phyloP scores from a whole-genome alignment of 2,329 filamentous ascomycete species.

The Bretziella fagacearum region DNA sequence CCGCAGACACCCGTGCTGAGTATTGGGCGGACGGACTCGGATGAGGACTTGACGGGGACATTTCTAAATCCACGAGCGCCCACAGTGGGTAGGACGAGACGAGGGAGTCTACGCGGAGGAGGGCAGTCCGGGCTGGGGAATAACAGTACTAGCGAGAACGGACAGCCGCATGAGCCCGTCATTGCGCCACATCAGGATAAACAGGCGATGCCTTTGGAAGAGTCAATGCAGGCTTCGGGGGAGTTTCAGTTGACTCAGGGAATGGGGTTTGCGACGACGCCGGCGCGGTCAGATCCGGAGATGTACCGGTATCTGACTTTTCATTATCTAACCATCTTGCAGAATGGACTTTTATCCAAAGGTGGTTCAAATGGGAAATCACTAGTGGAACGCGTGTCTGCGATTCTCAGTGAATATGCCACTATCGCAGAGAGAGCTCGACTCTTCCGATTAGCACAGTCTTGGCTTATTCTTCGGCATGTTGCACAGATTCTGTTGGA shows the following conservation, averaged over 20 bases:
- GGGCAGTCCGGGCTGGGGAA: not conserved
- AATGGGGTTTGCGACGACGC: slow-evolving; percentile 43
- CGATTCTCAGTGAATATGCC: slow-evolving; percentile 40
- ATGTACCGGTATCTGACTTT: slow-evolving; percentile 39
- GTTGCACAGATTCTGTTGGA: slow-evolving; percentile 36
- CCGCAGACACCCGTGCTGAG: slow-evolving; percentile 34
- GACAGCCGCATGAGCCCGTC: slow-evolving; percentile 16
- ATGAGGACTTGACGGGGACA: slow-evolving; percentile 44
- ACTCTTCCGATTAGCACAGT: slow-evolving; percentile 44
- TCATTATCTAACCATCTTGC: slow-evolving; percentile 38
- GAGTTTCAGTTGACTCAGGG: slow-evolving; percentile 42
- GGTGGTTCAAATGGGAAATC: slow-evolving; percentile 17
- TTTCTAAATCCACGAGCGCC: slow-evolving; percentile 27
- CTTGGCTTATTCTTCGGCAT: slow-evolving; percentile 44
- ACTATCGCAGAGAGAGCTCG: slow-evolving; percentile 38
- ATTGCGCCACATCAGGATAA: slow-evolving; percentile 26
- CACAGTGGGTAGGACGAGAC: not conserved
- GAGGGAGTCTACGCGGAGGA: slow-evolving; percentile 1
- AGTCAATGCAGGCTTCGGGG: slow-evolving; percentile 40
- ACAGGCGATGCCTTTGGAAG: slow-evolving; percentile 35
- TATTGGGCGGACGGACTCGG: slow-evolving; percentile 45
- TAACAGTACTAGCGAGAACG: not conserved
- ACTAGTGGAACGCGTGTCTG: slow-evolving; percentile 30
- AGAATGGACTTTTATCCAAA: slow-evolving; percentile 25
- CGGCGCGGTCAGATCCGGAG: slow-evolving; percentile 32